Conservation (phyloP, 768 basidiomycete species). For the Cystoderma amianthinum region DNA sequence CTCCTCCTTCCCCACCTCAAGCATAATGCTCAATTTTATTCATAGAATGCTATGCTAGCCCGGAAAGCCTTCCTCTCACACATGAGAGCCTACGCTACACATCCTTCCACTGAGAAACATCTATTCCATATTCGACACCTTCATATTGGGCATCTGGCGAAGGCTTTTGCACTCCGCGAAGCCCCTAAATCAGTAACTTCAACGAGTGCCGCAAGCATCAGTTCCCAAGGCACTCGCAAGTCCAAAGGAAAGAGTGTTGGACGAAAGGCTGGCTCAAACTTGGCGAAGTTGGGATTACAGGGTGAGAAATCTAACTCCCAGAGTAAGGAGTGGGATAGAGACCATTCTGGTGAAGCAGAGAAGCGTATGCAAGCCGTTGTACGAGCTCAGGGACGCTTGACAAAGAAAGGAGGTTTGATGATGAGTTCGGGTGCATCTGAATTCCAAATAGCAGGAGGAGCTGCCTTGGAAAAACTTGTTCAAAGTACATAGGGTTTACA, state of each 20-base stretch:
- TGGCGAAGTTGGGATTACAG: background rate
- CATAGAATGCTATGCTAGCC: slow-evolving; percentile 70
- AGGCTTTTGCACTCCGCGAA: slow-evolving; percentile 86
- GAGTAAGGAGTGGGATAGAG: slow-evolving; percentile 29
- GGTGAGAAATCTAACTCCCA: slow-evolving; percentile 7
- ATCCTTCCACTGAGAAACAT: slow-evolving; percentile 91
- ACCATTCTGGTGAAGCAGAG: slow-evolving; percentile 54
- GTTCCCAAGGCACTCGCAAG: slow-evolving; percentile 5
- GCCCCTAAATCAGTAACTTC: slow-evolving; percentile 54
- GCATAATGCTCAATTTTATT: no score
- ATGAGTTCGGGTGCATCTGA: slow-evolving; percentile 60
- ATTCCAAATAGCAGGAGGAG: slow-evolving; percentile 70
- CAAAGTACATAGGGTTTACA: slow-evolving; percentile 6
- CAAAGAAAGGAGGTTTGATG: slow-evolving; percentile 76
- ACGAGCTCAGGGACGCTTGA: slow-evolving; percentile 72
- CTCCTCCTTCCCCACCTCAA: no score
- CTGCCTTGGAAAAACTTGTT: slow-evolving; percentile 59
- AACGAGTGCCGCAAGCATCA: slow-evolving; percentile 11
- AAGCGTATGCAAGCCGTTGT: slow-evolving; percentile 83
- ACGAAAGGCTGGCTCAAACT: background rate
- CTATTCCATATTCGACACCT: slow-evolving; percentile 94
- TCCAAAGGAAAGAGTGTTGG: slow-evolving; percentile 9
- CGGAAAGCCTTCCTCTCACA: slow-evolving; percentile 87
- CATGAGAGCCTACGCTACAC: slow-evolving; percentile 95
- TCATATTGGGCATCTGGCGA: slow-evolving; percentile 91